These are phyloP conservation scores for Metarhizium humberi DNA, from an alignment of 2,329 filamentous ascomycete species.

Conservation along the genomic window DNA sequence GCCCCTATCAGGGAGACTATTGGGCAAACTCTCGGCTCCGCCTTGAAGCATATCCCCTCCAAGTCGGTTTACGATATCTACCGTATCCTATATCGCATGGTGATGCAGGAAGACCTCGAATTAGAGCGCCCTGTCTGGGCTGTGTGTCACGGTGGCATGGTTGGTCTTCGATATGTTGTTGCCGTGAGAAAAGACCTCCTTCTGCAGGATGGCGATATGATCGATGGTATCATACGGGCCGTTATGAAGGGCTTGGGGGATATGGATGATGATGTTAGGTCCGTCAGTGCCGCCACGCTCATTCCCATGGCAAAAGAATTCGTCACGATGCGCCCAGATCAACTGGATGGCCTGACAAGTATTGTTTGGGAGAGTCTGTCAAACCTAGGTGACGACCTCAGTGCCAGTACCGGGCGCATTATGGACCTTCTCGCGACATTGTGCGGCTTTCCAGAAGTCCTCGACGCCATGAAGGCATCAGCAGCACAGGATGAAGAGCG, in stretches of 20 bases:
- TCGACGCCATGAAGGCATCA: conserved; percentile 88
- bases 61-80: conserved; percentile 79
- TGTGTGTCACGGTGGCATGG: conserved; percentile 96
- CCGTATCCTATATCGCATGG: conserved; percentile 73
- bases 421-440: conserved; percentile 97
- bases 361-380: conserved; percentile 98
- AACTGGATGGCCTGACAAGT: conserved; percentile 74
- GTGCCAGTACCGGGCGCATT: conserved; percentile 92
- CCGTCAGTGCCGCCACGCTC: conserved; percentile 93
- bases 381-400: conserved; percentile 92
- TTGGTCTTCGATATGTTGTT: conserved; percentile 88
- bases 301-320: conserved; percentile 96
- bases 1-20: conserved; percentile 93
- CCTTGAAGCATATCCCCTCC: conserved; percentile 73
- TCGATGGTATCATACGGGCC: conserved; percentile 84
- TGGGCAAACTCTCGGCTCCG: conserved; percentile 84
- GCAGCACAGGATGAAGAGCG: conserved; percentile 74
- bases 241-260: conserved; percentile 94
- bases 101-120: conserved; percentile 78
- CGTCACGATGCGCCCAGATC: conserved; percentile 69
- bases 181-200: conserved; percentile 90
- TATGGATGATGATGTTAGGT: conserved; percentile 87
- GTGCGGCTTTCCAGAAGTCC: conserved; percentile 85
- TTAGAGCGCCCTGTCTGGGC: conserved; percentile 76
- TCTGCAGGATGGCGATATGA: conserved; percentile 71